Evolutionary conservation across 306 rosid species (phyloP), one percentile per base, ranked within the genome.

Genomic region (Cicer arietinum): DNA sequence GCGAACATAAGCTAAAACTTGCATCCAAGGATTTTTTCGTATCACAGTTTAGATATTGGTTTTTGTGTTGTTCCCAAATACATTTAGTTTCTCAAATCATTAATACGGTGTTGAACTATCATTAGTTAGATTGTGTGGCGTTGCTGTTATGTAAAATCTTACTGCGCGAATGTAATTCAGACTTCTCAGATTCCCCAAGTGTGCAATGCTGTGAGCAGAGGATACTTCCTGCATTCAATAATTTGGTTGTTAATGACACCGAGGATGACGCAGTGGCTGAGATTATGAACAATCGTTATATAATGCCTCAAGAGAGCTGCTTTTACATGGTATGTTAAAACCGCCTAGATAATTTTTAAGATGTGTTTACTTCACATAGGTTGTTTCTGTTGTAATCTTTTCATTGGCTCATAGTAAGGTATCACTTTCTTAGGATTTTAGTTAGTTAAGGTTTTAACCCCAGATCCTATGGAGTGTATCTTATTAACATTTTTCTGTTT

Each of bases 271-370:
- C 70, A 0, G 93, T 90, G 72, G 97, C 91, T 59, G 90, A 87
- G 69, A 85, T 91, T 89, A 52, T 87, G 79, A 59, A 63, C 80
- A 73, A 72, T 84, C 73, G 1, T 56, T 94, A 87, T 80, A 62
- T 94, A 51, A 47, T 91, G 10, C 98, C 98, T 14, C 83, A 63
- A 6, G 82, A 85, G 76, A 90, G 98, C 74, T 85, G 88, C 80
- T 90, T 94, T 88, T 89, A 89, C 88, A 91, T 90, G 97, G 98
- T 94, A 90, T 82, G 84, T 72, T 71, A 14, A 35, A 68, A 16
- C 67, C 42, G 25, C 53, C 66, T 12, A 18, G 40, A 17, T 30
- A 40, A 16, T 45, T 14, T 16, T 17, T 10, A 37, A 48, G 47
- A 47, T 50, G 18, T 78, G 53, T 71, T 71, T 67, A 35, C 48